Conservation (phyloP, 2,329 filamentous ascomycete species). For the Cercospora janseana region DNA sequence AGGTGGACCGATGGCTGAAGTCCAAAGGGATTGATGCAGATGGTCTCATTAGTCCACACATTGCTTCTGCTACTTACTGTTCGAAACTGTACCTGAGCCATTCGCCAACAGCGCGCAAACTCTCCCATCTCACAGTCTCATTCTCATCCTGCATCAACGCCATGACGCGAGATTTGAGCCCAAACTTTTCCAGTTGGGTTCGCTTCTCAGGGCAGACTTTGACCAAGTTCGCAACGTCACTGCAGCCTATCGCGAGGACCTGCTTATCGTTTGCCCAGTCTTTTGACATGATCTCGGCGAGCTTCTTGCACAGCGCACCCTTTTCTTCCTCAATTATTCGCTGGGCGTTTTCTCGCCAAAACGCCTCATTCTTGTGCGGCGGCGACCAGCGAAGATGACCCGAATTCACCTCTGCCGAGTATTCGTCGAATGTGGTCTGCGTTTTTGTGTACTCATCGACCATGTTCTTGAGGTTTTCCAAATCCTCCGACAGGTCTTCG, state of each 20-base stretch:
- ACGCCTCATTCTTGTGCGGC: constrained; percentile 78
- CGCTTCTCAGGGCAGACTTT: constrained; percentile 86
- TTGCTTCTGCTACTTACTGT: constrained; percentile 19
- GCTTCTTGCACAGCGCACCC: constrained; percentile 71
- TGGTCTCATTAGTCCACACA: neutral
- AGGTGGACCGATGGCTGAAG: neutral
- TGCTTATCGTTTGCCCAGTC: constrained; percentile 80
- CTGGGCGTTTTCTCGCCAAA: constrained; percentile 89
- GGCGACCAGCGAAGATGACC: constrained; percentile 92
- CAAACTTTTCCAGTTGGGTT: constrained; percentile 74
- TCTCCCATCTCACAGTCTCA: constrained; percentile 90
- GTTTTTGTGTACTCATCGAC: constrained; percentile 81
- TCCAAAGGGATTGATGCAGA: neutral
- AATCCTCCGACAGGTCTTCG: constrained; percentile 53
- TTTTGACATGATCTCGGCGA: constrained; percentile 82
- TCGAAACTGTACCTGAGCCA: constrained; percentile 72
- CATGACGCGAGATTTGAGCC: constrained; percentile 85
- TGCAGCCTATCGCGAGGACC: constrained; percentile 88
- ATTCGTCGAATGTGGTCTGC: constrained; percentile 65
- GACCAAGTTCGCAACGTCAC: constrained; percentile 84
- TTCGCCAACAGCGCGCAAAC: constrained; percentile 76
- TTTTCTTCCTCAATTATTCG: constrained; percentile 82
- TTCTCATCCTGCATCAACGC: constrained; percentile 88
- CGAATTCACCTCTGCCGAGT: constrained; percentile 77
- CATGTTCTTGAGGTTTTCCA: constrained; percentile 53